Base-by-base conservation (phyloP, 441 rosid species). In the Theobroma grandiflorum region DNA sequence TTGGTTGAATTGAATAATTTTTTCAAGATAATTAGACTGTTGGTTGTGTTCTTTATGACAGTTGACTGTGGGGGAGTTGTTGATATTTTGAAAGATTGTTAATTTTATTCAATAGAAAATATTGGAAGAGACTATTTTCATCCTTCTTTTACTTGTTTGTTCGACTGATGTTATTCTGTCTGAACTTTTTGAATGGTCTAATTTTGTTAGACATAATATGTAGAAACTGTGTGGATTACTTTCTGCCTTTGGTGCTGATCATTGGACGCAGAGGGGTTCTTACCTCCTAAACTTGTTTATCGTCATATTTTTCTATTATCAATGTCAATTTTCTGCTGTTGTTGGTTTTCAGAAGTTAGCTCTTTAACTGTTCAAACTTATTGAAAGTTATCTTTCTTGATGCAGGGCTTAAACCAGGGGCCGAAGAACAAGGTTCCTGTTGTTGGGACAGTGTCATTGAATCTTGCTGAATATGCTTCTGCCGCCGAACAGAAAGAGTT, bases 401-500 rank as follows among this genome's bases (percentile, higher is more conserved):
- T 85, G 65, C 88, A 94, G 99, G 95, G 88, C 16, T 79, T 71
- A 83, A 89, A 88, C 68, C 94, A 87, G 85, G 92, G 93, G 76
- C 81, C 84, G 31, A 94, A 90, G 86, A 88, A 76, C 82, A 96
- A 91, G 87, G 91, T 88, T 71, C 86, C 95, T 61, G 74, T 86
- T 26, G 72, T 93, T 77, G 98, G 98, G 78, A 88, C 91, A 12
- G 87, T 93, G 2, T 75, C 83, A 8, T 59, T 96, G 78, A 96
- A 96, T 84, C 90, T 96, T 40, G 94, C 98, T 45, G 97, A 94
- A 61, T 93, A 85, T 78, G 96, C 95, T 52, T 86, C 96, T 84
- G 79, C 84, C 42, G 86, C 87, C 4, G 98, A 93, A 74, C 88
- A 88, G 80, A 87, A 84, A 72, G 93, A 94, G 67, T 83, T 94